Evolutionary conservation across 345 rosid genomes (phyloP), one percentile per base, ranked within the genome.

Genomic region (Citrus unshiu): DNA sequence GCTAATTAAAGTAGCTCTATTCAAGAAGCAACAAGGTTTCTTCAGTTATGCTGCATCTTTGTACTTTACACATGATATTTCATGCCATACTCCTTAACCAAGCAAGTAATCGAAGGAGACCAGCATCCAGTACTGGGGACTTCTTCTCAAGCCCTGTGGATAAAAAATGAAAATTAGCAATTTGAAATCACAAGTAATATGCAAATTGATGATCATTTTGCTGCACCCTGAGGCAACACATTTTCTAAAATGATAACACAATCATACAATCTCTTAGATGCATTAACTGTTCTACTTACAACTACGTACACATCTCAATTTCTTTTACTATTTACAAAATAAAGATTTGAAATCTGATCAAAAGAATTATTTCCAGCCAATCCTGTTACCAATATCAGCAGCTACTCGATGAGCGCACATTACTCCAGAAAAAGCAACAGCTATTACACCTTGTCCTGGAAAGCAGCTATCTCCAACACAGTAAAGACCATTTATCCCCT

Each of bases 391-490:
- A 67, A 95, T 92, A 79, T 93, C 97, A 77, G 99, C 97, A 83
- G 99, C 99, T 54, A 95, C 98, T 39, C 99, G 91, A 84, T 93
- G 98, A 82, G 97, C 93, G 75, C 99, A 92, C 99, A 93, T 90
- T 24, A 93, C 91, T 77, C 98, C 99, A 6, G 98, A 92, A 81
- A 95, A 95, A 81, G 97, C 97, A 70, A 93, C 98, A 59, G 99
- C 98, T 83, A 95, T 93, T 57, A 95, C 97, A 72, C 98, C 99
- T 80, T 95, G 97, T 74, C 99, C 98, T 29, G 99, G 99, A 86
- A 95, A 95, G 87, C 97, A 95, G 87, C 98, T 93, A 79, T 95
- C 98, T 58, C 99, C 98, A 65, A 95, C 99, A 78, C 98, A 92
- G 84, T 95, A 95, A 70, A 95, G 89, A 68, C 96, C 88, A 56